Evolutionary conservation across 345 rosid species (phyloP).

Genomic region (Eucalyptus coolabah): DNA sequence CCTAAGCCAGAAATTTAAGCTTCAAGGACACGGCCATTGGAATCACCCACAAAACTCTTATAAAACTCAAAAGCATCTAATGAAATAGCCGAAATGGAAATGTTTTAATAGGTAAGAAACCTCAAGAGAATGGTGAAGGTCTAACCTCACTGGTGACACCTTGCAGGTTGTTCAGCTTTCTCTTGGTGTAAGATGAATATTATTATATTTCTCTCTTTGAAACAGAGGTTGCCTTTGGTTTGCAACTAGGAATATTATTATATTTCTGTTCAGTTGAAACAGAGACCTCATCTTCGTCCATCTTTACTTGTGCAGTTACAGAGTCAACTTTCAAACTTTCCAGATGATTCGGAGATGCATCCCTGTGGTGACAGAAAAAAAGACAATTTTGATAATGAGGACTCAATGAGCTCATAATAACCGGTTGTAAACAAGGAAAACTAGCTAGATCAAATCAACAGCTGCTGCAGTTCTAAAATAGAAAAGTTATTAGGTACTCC

Average conservation of each 20-base stretch:
- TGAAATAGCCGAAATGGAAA: neutral
- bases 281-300: conserved; percentile 4
- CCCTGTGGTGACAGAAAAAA: neutral
- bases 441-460: neutral
- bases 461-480: neutral
- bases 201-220: neutral
- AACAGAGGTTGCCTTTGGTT: neutral
- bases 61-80: neutral
- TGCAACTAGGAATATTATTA: neutral
- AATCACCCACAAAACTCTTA: neutral
- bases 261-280: neutral
- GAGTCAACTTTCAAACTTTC: neutral
- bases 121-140: neutral
- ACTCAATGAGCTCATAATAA: neutral
- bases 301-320: neutral
- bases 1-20: neutral
- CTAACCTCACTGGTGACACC: neutral
- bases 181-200: neutral
- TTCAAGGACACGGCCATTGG: neutral
- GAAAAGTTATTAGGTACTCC: neutral
- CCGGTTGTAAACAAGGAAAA: neutral
- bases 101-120: neutral
- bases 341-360: neutral
- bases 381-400: neutral
- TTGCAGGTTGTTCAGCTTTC: neutral